A percentile compares a stretch with the other conserved stretches of the same genome.
phyloP scores from a whole-genome alignment of 2,329 filamentous ascomycete genomes.

The Arachnomyces sp. region DNA sequence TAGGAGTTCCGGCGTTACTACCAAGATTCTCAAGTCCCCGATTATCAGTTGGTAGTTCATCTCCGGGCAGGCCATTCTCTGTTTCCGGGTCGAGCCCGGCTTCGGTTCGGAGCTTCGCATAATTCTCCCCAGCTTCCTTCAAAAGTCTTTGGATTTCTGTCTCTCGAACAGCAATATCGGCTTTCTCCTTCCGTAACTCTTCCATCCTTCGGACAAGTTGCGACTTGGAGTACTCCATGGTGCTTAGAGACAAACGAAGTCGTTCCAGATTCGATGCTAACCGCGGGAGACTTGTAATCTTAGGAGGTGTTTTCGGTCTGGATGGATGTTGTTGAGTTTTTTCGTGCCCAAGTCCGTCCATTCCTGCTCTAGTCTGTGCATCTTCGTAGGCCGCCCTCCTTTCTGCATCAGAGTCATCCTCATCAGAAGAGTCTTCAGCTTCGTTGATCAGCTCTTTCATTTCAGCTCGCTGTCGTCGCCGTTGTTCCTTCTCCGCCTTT shows the following conservation, averaged over 20 bases:
- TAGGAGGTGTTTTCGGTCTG: constrained; percentile 56
- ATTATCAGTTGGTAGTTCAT: constrained; percentile 20
- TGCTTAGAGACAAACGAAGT: constrained; percentile 54
- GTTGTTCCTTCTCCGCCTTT: constrained; percentile 67
- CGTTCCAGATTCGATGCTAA: constrained; percentile 59
- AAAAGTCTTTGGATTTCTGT: constrained; percentile 72
- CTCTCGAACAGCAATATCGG: constrained; percentile 61
- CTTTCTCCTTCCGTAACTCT: constrained; percentile 60
- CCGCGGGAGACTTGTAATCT: constrained; percentile 70
- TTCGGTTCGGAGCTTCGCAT: constrained; percentile 49
- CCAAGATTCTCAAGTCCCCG: constrained; percentile 34
- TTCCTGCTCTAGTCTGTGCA: constrained; percentile 77
- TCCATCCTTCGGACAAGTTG: constrained; percentile 57
- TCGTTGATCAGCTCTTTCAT: constrained; percentile 78
- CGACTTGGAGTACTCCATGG: constrained; percentile 57
- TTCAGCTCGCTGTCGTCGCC: constrained; percentile 59
- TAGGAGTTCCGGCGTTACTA: too few species aligned
- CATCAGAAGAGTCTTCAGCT: constrained; percentile 61
- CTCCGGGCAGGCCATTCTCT: constrained; percentile 17
- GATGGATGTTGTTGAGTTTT: constrained; percentile 24
- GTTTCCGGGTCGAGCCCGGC: constrained; percentile 26
- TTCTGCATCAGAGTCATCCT: constrained; percentile 57
- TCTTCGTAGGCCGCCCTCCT: constrained; percentile 75
- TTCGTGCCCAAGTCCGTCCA: constrained; percentile 56
- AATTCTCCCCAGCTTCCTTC: constrained; percentile 70